Evolutionary conservation across 805 yeast genomes (phyloP), one percentile per base, ranked within the genome.

Genomic region (Debaryomyces prosopidis): DNA sequence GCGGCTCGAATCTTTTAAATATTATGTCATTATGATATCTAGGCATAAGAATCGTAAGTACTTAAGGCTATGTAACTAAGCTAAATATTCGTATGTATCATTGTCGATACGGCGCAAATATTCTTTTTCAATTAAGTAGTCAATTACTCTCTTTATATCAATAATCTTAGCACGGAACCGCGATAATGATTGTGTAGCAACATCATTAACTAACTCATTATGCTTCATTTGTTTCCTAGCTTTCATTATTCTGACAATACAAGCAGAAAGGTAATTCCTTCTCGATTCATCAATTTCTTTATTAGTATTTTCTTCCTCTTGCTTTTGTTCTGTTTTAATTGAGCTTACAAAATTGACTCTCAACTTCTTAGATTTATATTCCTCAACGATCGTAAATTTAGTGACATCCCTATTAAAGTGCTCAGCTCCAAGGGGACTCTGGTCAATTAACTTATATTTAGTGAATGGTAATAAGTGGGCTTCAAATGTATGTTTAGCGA

Each of bases 161-260:
- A 89, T 78, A 31, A 90, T 84, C 47, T 84, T 83, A 4, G 98
- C 97, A 55, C 79, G 81, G 74, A 94, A 92, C 55, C 98, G 77
- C 40, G 81, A 73, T 52, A 83, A 84, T 3, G 96, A 82, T 62
- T 89, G 96, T 48, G 88, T 86, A 56, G 89, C 84, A 35, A 91
- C 92, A 64, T 92, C 98, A 55, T 86, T 88, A 35, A 90, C 84
- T 57, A 92, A 76, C 44, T 83, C 84, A 40, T 84, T 86, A 62
- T 91, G 97, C 52, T 81, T 81, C 56, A 89, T 73, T 36, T 75
- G 76, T 64, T 90, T 87, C 60, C 97, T 79, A 1, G 97, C 91
- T 71, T 92, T 92, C 98, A 92, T 94, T 60, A 92, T 88, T 58
- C 99, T 80, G 33, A 92, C 98, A 67, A 94, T 89, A 59, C 96